Conservation (phyloP, 495 filamentous ascomycete genomes). For the Penicillium coprophilum region DNA sequence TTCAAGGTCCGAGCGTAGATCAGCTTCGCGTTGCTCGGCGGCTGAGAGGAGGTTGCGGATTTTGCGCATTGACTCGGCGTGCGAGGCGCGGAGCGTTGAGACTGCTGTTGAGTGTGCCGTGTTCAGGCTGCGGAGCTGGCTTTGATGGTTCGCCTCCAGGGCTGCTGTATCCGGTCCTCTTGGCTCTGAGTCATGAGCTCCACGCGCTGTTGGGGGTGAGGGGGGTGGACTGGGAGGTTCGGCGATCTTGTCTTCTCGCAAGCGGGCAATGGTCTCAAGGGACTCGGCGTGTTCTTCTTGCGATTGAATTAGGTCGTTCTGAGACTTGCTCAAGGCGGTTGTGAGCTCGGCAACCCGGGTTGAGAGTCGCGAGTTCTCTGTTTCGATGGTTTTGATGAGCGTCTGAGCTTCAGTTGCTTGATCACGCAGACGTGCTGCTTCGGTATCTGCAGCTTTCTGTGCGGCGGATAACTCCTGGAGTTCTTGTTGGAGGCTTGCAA, state of each 20-base stretch:
- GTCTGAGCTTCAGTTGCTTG: constrained; percentile 44
- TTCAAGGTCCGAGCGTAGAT: constrained; percentile 40
- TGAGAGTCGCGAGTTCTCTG: constrained; percentile 46
- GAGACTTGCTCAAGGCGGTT: constrained; percentile 34
- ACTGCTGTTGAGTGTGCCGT: constrained; percentile 41
- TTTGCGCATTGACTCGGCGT: constrained; percentile 44
- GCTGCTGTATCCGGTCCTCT: constrained; percentile 16
- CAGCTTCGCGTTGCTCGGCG: constrained; percentile 45
- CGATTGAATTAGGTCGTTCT: constrained; percentile 35
- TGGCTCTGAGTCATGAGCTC: constrained; percentile 11
- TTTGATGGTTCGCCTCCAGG: constrained; percentile 38
- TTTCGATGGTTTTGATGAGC: constrained; percentile 46
- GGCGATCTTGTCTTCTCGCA: constrained; percentile 75
- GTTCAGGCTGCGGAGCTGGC: constrained; percentile 41
- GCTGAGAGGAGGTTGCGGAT: constrained; percentile 41
- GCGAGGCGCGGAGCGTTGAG: constrained; percentile 41
- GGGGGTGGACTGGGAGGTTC: constrained; percentile 35
- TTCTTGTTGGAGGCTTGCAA: constrained; percentile 34
- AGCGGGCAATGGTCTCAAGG: constrained; percentile 75
- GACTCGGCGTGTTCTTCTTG: constrained; percentile 39
- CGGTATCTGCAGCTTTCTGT: constrained; percentile 35
- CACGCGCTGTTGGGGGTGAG: constrained; percentile 24
- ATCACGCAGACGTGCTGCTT: constrained; percentile 36
- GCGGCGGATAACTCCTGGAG: constrained; percentile 26
- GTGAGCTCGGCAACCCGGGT: constrained; percentile 36